Conservation (phyloP, 2,329 filamentous ascomycete genomes). For the Fusarium sp. region DNA sequence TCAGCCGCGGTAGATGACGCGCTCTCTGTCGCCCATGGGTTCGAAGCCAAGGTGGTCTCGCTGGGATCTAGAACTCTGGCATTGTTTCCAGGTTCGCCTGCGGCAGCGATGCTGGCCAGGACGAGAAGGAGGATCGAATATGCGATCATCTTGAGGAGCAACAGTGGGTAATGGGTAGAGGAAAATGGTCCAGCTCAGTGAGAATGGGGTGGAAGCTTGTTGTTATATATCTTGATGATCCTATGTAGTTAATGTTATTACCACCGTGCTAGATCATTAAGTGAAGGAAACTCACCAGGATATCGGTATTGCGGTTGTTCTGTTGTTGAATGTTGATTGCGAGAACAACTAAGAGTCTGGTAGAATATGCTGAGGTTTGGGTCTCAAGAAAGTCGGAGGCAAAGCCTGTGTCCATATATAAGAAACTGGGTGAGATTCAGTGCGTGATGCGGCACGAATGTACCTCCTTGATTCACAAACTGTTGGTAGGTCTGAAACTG, state of each 20-base stretch:
- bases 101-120: neutral
- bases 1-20: neutral
- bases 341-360: accelerated
- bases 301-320: neutral
- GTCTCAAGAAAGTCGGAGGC: neutral
- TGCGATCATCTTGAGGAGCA: neutral
- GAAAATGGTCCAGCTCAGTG: accelerated
- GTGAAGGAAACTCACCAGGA: neutral
- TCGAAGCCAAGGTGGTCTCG: neutral
- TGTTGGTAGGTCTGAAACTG: neutral
- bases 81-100: neutral
- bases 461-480: neutral
- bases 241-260: too few relatives aligned
- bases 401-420: neutral
- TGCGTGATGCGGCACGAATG: accelerated
- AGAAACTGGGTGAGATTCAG: accelerated
- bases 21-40: neutral
- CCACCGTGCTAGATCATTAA: too few relatives aligned
- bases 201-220: accelerated
- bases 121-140: neutral
- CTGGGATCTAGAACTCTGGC: neutral
- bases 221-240: neutral
- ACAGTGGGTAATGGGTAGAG: neutral
- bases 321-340: neutral
- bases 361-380: neutral